phyloP scores from a whole-genome alignment of 148 eudicot species.

The Silene conica region DNA sequence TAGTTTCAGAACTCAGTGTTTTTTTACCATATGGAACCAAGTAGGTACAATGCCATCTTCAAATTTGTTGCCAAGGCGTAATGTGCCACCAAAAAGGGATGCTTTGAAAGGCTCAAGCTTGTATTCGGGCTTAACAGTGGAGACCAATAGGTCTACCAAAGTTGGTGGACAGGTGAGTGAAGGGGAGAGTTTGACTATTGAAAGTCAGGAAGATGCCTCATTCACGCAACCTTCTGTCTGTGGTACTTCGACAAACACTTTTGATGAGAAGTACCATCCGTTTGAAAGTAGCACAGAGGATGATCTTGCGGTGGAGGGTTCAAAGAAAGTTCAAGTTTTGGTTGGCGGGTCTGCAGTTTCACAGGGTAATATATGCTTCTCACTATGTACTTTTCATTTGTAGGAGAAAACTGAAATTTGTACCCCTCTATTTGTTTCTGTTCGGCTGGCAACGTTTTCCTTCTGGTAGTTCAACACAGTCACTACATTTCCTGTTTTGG shows the following conservation, averaged over 20 bases:
- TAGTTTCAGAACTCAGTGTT: too few relatives aligned
- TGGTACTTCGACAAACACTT: conserved; percentile 41
- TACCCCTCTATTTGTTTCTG: neutral
- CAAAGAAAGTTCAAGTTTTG: conserved; percentile 73
- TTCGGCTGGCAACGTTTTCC: too few relatives aligned
- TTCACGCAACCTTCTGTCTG: conserved; percentile 51
- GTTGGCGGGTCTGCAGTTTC: conserved; percentile 31
- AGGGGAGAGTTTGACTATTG: conserved; percentile 23
- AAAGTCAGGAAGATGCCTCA: conserved; percentile 51
- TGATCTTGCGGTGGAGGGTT: conserved; percentile 38
- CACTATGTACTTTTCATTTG: neutral
- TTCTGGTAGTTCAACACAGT: too few relatives aligned
- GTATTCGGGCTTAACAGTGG: conserved; percentile 26
- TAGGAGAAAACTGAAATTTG: neutral
- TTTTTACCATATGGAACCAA: too few relatives aligned
- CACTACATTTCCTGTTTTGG: too few relatives aligned
- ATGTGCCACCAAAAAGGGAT: conserved; percentile 45
- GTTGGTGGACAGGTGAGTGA: conserved; percentile 12
- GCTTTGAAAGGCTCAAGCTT: conserved; percentile 28
- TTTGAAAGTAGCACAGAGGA: conserved; percentile 31
- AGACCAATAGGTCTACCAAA: conserved; percentile 16
- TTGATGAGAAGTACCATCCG: conserved; percentile 36
- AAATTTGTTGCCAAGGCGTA: conserved; percentile 60
- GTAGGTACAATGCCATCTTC: conserved; percentile 60
- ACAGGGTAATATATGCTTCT: conserved; percentile 43